Evolutionary conservation across 139 green algal species (phyloP).

Genomic region (Closterium sp.): DNA sequence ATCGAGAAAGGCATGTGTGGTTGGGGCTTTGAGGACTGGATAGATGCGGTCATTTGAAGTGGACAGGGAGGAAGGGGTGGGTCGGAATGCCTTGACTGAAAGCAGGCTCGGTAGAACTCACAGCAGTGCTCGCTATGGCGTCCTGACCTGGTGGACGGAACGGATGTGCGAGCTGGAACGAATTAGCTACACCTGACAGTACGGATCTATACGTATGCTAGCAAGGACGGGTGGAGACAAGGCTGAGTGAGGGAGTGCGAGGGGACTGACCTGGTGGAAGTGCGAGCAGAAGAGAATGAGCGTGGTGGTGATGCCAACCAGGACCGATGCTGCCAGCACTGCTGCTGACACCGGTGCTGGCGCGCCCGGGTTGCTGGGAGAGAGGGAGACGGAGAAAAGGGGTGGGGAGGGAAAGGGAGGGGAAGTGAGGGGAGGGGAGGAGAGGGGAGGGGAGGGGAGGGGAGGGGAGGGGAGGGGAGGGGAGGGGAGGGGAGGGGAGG

Average conservation of each 20-base stretch:
- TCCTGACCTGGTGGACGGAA: too few species aligned
- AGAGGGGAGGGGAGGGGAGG: background rate
- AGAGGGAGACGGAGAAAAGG: background rate
- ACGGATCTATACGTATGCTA: too few species aligned
- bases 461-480: background rate
- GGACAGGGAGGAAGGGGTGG: background rate
- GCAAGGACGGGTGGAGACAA: too few species aligned
- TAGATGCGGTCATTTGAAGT: background rate
- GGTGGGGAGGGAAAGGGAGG: background rate
- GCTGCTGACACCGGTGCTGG: background rate
- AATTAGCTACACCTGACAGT: too few species aligned
- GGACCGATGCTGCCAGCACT: conserved; percentile 44
- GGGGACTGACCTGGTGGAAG: conserved; percentile 76
- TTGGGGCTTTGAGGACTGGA: too few species aligned
- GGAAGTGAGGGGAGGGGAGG: background rate
- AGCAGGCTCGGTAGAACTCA: too few species aligned
- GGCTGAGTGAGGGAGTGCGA: too few species aligned
- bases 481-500: background rate
- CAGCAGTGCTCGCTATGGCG: too few species aligned
- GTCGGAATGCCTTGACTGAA: too few species aligned
- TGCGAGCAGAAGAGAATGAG: conserved; percentile 92
- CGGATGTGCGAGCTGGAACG: too few species aligned
- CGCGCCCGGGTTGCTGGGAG: background rate
- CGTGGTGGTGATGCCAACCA: conserved; percentile 86
- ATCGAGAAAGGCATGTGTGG: background rate